These are phyloP conservation scores for Neoarthrinium moseri DNA, from an alignment of 2,329 filamentous ascomycete species.

Conservation along the genomic window DNA sequence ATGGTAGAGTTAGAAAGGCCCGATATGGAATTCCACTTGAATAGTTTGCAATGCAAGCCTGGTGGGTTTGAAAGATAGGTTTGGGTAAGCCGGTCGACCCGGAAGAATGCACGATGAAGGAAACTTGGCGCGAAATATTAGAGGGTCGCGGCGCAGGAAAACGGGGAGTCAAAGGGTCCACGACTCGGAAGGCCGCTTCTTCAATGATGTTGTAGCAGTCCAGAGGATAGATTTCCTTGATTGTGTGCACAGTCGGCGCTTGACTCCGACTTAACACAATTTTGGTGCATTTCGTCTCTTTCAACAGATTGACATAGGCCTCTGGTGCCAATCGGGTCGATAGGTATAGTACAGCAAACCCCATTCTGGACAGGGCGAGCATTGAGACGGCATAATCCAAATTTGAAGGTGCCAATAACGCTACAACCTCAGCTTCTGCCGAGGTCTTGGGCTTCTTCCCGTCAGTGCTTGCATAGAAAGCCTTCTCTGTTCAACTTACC, in stretches of 20 bases:
- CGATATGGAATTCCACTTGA: slow-evolving; percentile 16
- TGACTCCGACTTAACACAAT: slow-evolving; percentile 35
- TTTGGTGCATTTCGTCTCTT: slow-evolving; percentile 30
- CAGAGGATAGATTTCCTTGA: slow-evolving; percentile 20
- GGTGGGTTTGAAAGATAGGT: slow-evolving; percentile 26
- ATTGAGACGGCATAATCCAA: slow-evolving; percentile 39
- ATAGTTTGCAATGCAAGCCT: neutral
- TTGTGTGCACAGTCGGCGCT: slow-evolving; percentile 30
- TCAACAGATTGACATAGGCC: slow-evolving; percentile 37
- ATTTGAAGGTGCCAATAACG: slow-evolving; percentile 38
- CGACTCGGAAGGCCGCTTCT: slow-evolving; percentile 21
- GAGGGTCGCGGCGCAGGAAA: slow-evolving; percentile 11
- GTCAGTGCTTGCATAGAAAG: neutral
- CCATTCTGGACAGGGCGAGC: slow-evolving; percentile 42
- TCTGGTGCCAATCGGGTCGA: slow-evolving; percentile 39
- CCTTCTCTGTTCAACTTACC: neutral
- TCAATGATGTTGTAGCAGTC: slow-evolving; percentile 18
- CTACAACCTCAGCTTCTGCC: slow-evolving; percentile 25
- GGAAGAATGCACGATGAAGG: slow-evolving; percentile 45
- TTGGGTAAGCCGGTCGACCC: slow-evolving; percentile 47
- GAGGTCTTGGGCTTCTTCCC: too few species aligned
- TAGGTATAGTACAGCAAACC: slow-evolving; percentile 40
- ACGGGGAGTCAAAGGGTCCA: neutral
- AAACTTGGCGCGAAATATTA: slow-evolving; percentile 20
- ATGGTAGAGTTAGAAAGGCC: slow-evolving; percentile 41